Evolutionary conservation across 2,329 filamentous ascomycete genomes (phyloP), one percentile per base, ranked within the genome.

Genomic region (Stagonosporopsis tanaceti): DNA sequence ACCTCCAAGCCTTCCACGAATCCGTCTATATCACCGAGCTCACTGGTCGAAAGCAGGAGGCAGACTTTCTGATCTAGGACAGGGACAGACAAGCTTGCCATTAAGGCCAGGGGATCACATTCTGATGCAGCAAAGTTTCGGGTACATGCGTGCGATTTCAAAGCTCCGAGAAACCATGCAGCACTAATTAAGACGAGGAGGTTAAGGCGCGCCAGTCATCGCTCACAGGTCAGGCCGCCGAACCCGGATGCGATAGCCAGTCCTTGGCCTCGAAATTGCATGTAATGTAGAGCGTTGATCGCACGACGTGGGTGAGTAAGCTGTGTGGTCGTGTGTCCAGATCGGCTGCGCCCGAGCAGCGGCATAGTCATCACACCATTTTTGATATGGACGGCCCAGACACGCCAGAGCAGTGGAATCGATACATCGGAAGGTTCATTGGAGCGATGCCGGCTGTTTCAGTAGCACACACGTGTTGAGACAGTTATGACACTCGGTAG

Each of bases 401-500:
- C 20, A 20, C 3, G 20, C 44, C 54, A 44, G 20, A 52, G 37
- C 32, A 37, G n/a, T 27, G 48, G 48, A 6, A 38, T 24, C 25
- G 7, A 57, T 48, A 47, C 24, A 25, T n/a, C 30, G 39, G 48
- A 57, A 48, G 32, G 44, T 57, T 57, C 44, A 25, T 24, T 47
- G 35, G 28, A 45, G 14, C 11, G 12, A 11, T 39, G 20, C 38
- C 44, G 54, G 44, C 30, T 48, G 54, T 57, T 57, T 57, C 54
- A 48, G 30, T 7, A 7, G 17, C 5, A 25, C 35, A 50, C 48
- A 52, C 54, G 38, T 34, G 38, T 47, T 45, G 54, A 57, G 54
- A 52, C 54, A 47, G 27, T 20, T 48, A 20, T 52, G 54, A 57
- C 54, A 52, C 47, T 52, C 25, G 14, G 34, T 57, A 52, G 48